A percentile compares a stretch with the other conserved stretches of the same genome.
Evolutionary conservation across 2,329 filamentous ascomycete genomes (phyloP).

Genomic region (Ceratocystis alfenasii): DNA sequence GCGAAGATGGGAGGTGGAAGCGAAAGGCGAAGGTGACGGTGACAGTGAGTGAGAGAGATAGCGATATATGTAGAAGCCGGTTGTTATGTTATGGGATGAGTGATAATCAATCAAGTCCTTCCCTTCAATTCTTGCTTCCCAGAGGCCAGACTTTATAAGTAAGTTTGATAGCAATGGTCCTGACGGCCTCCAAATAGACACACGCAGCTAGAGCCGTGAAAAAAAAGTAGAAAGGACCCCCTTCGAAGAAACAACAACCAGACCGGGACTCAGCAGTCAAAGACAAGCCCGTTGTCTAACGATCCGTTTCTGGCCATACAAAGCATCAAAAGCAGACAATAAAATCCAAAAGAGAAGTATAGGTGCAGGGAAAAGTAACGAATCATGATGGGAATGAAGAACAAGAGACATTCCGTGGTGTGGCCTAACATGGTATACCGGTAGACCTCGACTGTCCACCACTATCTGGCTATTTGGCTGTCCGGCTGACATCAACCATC

Average conservation of each 20-base stretch:
- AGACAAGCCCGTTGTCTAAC: slow-evolving; percentile 10
- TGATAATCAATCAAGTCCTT: not conserved
- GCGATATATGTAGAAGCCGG: not conserved
- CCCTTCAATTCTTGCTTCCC: not conserved
- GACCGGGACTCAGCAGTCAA: not conserved
- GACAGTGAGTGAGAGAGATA: not conserved
- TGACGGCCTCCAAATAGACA: slow-evolving; percentile 1
- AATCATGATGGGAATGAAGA: not conserved
- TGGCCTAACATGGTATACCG: slow-evolving; percentile 1
- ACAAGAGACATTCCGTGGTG: not conserved
- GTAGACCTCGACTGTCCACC: not conserved
- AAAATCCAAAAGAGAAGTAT: not conserved
- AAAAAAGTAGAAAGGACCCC: not conserved
- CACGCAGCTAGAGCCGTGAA: not conserved
- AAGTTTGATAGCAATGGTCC: not conserved
- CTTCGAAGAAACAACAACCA: not conserved
- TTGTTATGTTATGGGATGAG: not conserved
- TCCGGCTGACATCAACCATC: not conserved
- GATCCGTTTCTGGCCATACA: not conserved
- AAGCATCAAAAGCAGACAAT: not conserved
- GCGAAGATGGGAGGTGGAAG: not conserved
- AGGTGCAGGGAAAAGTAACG: not conserved
- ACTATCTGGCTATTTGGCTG: not conserved
- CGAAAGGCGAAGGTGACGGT: not conserved
- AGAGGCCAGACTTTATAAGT: not conserved